Evolutionary conservation across 129 eudicot genomes (phyloP).

Genomic region (sunflower (Helianthus annuus)): DNA sequence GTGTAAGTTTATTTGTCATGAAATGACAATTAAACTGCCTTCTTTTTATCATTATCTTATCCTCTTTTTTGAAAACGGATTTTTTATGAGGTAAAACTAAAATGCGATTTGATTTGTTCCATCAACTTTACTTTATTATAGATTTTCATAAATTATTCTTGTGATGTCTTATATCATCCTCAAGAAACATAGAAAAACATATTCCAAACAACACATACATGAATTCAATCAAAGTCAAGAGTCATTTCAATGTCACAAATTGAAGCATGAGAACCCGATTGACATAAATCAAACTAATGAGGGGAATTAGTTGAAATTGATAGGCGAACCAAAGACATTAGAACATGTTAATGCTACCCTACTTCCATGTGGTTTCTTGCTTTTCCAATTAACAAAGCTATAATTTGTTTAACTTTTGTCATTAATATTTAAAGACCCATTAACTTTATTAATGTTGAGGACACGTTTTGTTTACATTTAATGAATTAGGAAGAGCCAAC

Average conservation of each 20-base stretch:
- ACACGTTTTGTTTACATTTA: too few species aligned
- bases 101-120: not conserved
- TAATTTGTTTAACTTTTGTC: too few species aligned
- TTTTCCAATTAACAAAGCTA: conserved; percentile 13
- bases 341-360: conserved; percentile 36
- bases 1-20: not conserved
- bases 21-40: not conserved
- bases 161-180: not conserved
- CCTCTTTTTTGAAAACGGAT: not conserved
- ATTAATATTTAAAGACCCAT: conserved; percentile 1
- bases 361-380: conserved; percentile 28
- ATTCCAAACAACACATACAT: not conserved
- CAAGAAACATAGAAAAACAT: conserved; percentile 16
- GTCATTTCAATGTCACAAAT: conserved; percentile 7
- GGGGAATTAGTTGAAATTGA: conserved; percentile 26
- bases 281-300: conserved; percentile 10
- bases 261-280: not conserved
- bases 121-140: not conserved
- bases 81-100: not conserved
- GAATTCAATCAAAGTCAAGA: conserved; percentile 4
- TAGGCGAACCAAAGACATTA: conserved; percentile 26
- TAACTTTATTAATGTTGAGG: not conserved
- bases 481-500: too few species aligned
- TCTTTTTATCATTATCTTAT: not conserved
- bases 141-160: not conserved